These are phyloP conservation scores for Termitomyces sp. DNA, from an alignment of 768 basidiomycete genomes.

Conservation along the genomic window DNA sequence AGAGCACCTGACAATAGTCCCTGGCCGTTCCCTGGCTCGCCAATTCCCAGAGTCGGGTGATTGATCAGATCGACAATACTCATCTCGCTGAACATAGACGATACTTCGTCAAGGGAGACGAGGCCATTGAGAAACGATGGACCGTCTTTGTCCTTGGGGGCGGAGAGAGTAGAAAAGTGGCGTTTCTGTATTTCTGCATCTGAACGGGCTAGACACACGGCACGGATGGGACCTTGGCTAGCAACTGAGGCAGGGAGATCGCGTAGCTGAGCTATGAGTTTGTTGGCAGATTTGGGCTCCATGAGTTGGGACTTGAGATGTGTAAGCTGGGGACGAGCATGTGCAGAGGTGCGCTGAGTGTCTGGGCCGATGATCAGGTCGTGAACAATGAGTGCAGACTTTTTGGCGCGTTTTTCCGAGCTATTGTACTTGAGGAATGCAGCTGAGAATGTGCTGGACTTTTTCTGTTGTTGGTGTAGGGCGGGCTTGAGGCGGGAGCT, in stretches of 20 bases:
- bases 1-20: conserved; percentile 71
- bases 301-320: conserved; percentile 66
- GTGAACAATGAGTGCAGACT: conserved; percentile 58
- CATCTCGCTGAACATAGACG: conserved; percentile 50
- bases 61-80: conserved; percentile 55
- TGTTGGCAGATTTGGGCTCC: conserved; percentile 61
- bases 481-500: neutral
- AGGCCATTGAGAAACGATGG: conserved; percentile 31
- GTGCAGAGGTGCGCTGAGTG: conserved; percentile 27
- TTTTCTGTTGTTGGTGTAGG: conserved; percentile 28
- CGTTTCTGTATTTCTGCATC: conserved; percentile 58
- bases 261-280: conserved; percentile 66
- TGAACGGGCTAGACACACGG: conserved; percentile 61
- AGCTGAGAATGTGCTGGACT: conserved; percentile 23
- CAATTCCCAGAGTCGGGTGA: conserved; percentile 63
- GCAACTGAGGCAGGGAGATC: conserved; percentile 45
- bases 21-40: conserved; percentile 60
- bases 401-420: conserved; percentile 55
- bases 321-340: conserved; percentile 47
- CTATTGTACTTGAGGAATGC: conserved; percentile 28
- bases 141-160: conserved; percentile 5
- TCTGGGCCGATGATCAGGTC: conserved; percentile 60
- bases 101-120: conserved; percentile 45
- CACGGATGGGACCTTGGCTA: conserved; percentile 55
- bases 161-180: conserved; percentile 47